Base-by-base conservation (phyloP, 257 asterid species). In the Gentiana straminea region DNA sequence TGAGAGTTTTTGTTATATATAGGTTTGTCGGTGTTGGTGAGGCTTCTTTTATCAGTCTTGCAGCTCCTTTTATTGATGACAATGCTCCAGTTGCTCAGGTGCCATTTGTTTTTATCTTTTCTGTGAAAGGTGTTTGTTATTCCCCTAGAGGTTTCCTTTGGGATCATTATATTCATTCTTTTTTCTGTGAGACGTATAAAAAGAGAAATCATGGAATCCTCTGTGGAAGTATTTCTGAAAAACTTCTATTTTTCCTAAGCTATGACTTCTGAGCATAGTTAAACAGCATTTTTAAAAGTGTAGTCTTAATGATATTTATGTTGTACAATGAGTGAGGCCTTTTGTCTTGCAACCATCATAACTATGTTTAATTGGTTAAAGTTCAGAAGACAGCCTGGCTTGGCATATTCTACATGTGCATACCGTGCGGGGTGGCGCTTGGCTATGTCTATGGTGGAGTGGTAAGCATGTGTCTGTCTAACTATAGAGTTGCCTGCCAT, bases 11-110 rank as follows among this genome's bases (percentile, higher is more conserved):
- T 41, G 46, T 41, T 41, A 2, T 41, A 10, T 55, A 46, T 73
- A 91, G 97, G 98, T 79, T 92, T 51, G 98, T 92, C 56, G 98
- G 98, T 67, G 96, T 92, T 62, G 97, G 98, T 12, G 98, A 92
- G 88, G 98, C 98, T 71, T 92, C 97, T 53, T 91, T 92, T 63
- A 82, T 85, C 61, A 88, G 95, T 79, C 97, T 92, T 65, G 97
- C 97, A 13, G 93, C 98, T 79, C 98, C 97, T 44, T 92, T 88
- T 81, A 88, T 92, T 49, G 98, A 92, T 57, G 98, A 92, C 75
- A 92, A 83, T 75, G 97, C 98, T 73, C 98, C 97, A 46, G 77
- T 60, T 54, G 61, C 84, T 60, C 94, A 81, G 98, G 98, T 87
- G 60, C 68, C 51, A 1, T 62, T 47, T 2, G 34, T 50, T 35